phyloP scores from a whole-genome alignment of 2,329 filamentous ascomycete species.

The Aspergillus persii region DNA sequence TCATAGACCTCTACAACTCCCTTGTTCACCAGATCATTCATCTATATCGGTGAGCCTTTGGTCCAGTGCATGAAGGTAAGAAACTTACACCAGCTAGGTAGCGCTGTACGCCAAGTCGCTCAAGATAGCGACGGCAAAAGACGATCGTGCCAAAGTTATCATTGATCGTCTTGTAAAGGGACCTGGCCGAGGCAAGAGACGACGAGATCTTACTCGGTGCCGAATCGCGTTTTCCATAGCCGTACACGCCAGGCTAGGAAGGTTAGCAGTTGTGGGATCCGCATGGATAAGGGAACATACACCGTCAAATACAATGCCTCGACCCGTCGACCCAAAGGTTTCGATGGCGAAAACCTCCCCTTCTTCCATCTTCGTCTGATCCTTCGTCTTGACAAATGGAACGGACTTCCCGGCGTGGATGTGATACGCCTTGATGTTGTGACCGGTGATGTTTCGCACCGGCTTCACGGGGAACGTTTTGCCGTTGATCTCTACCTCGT shows the following conservation, averaged over 20 bases:
- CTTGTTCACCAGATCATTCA: conserved; percentile 57
- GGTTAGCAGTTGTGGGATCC: conserved; percentile 1
- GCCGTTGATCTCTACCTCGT: conserved; percentile 56
- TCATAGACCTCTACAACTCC: conserved; percentile 58
- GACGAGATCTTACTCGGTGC: conserved; percentile 36
- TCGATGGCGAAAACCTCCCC: conserved; percentile 60
- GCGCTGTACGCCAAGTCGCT: conserved; percentile 59
- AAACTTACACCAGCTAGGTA: conserved; percentile 57
- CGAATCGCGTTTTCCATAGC: conserved; percentile 46
- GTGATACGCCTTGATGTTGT: conserved; percentile 54
- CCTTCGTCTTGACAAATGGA: conserved; percentile 53
- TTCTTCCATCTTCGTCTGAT: conserved; percentile 56
- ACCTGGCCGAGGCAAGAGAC: conserved; percentile 54
- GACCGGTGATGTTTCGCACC: conserved; percentile 55
- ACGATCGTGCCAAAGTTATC: conserved; percentile 63
- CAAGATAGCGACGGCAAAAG: conserved; percentile 62
- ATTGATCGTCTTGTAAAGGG: conserved; percentile 57
- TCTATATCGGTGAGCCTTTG: conserved; percentile 32
- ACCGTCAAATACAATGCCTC: conserved; percentile 48
- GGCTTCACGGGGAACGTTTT: conserved; percentile 55
- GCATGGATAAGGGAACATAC: conserved; percentile 26
- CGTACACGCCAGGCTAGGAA: conserved; percentile 50
- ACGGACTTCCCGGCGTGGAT: conserved; percentile 59
- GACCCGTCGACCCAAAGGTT: conserved; percentile 57
- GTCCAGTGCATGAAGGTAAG: neutral